Conservation (phyloP, 1,284 basidiomycete species). For the Pseudomicrostroma phylloplanum region DNA sequence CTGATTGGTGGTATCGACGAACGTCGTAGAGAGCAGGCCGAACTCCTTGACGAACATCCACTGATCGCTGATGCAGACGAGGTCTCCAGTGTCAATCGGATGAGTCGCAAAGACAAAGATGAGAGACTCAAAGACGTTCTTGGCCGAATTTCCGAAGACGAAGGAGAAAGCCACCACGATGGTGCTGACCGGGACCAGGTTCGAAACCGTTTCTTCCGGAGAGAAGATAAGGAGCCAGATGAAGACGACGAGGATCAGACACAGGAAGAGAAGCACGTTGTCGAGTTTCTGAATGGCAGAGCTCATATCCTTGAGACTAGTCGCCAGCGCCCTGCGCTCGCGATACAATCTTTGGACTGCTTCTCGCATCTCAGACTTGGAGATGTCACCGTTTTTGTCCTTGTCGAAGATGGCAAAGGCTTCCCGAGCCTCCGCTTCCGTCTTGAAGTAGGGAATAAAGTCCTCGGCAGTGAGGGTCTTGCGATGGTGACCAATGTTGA, state of each 20-base stretch:
- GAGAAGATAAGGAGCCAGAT: conserved; percentile 74
- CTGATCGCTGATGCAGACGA: conserved; percentile 48
- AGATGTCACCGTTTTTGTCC: conserved; percentile 75
- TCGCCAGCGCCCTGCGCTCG: conserved; percentile 67
- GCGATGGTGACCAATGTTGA: conserved; percentile 51
- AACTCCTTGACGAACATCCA: conserved; percentile 55
- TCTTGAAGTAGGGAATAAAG: conserved; percentile 65
- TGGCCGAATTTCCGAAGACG: conserved; percentile 70
- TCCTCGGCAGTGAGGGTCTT: conserved; percentile 56
- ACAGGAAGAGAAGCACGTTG: conserved; percentile 58
- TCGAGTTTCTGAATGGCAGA: conserved; percentile 43
- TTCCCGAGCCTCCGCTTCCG: conserved; percentile 64
- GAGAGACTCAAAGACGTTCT: conserved; percentile 64
- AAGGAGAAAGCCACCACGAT: conserved; percentile 56
- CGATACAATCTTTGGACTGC: conserved; percentile 74
- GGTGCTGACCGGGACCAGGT: conserved; percentile 72
- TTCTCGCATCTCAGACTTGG: conserved; percentile 73
- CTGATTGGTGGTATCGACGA: conserved; percentile 69
- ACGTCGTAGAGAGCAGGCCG: conserved; percentile 72
- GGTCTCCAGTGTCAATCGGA: conserved; percentile 49
- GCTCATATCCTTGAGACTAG: conserved; percentile 57
- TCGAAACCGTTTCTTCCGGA: conserved; percentile 63
- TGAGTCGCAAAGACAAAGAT: conserved; percentile 66
- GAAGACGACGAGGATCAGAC: conserved; percentile 63
- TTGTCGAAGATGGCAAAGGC: conserved; percentile 74